Percentiles rank a stretch among this genome's conserved stretches.
These are phyloP conservation scores for Aspergillaceae sp. DNA, from an alignment of 2,329 filamentous ascomycete genomes.

Conservation along the genomic window DNA sequence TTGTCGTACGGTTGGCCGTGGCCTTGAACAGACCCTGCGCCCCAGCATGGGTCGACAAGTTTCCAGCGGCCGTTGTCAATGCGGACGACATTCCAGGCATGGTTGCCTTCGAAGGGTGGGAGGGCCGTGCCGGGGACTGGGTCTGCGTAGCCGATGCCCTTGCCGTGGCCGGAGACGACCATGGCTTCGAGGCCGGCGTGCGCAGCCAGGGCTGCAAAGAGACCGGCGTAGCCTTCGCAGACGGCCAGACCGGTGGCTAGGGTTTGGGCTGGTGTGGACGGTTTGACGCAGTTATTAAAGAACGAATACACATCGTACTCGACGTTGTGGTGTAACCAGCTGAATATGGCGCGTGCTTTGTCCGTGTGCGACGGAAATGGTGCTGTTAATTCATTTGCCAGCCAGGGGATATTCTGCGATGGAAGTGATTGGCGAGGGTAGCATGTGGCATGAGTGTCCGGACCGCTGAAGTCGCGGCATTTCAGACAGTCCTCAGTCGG, in stretches of 20 bases:
- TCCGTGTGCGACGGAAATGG: conserved; percentile 77
- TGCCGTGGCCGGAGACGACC: conserved; percentile 70
- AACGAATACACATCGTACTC: conserved; percentile 74
- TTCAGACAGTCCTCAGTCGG: conserved; percentile 52
- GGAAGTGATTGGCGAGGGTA: conserved; percentile 68
- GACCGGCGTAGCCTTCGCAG: conserved; percentile 80
- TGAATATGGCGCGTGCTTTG: conserved; percentile 87
- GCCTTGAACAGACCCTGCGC: conserved; percentile 61
- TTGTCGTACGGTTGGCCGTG: conserved; percentile 54
- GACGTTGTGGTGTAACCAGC: conserved; percentile 92
- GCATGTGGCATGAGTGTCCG: conserved; percentile 67
- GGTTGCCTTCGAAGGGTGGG: conserved; percentile 55
- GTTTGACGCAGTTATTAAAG: conserved; percentile 60
- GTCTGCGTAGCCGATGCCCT: conserved; percentile 66
- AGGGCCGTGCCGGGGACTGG: conserved; percentile 55
- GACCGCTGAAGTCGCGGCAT: conserved; percentile 79
- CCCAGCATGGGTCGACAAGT: conserved; percentile 87
- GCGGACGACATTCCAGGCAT: conserved; percentile 89
- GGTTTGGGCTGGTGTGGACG: conserved; percentile 62
- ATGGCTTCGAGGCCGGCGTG: conserved; percentile 71
- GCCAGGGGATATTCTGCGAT: conserved; percentile 57
- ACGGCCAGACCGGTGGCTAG: conserved; percentile 73
- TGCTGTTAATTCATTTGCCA: conserved; percentile 68
- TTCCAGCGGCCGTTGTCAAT: conserved; percentile 89
- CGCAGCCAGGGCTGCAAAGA: conserved; percentile 69